Evolutionary conservation across 2,329 filamentous ascomycete genomes (phyloP).

Genomic region (Anisogramma anomala): DNA sequence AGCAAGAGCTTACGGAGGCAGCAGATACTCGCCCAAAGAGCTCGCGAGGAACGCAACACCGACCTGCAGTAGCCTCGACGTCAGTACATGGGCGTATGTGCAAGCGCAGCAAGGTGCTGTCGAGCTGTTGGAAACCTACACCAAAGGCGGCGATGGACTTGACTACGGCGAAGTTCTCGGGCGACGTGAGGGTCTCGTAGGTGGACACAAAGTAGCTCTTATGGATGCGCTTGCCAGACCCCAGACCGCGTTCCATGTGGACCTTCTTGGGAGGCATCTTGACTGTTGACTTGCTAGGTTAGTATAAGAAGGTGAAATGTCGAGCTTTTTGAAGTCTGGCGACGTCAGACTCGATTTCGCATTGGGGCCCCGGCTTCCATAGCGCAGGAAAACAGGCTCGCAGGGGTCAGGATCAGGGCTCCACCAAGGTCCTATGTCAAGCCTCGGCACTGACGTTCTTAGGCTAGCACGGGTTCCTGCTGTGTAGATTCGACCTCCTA

Average conservation of each 20-base stretch:
- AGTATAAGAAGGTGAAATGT: slow-evolving; percentile 15
- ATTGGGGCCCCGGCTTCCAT: neutral
- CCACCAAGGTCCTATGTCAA: too few species aligned
- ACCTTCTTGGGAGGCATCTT: slow-evolving; percentile 55
- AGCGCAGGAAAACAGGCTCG: too few species aligned
- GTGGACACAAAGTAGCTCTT: slow-evolving; percentile 41
- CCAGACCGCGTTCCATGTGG: slow-evolving; percentile 36
- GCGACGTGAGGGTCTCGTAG: slow-evolving; percentile 46
- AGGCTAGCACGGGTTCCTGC: too few species aligned
- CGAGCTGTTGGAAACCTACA: slow-evolving; percentile 29
- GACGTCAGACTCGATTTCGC: slow-evolving; percentile 13
- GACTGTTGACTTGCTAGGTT: slow-evolving; percentile 13
- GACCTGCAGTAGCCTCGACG: slow-evolving; percentile 26
- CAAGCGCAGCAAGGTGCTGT: neutral
- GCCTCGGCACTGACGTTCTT: too few species aligned
- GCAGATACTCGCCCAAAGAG: slow-evolving; percentile 45
- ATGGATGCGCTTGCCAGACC: slow-evolving; percentile 30
- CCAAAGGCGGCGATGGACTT: slow-evolving; percentile 50
- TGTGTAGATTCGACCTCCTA: too few species aligned
- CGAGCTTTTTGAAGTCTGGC: slow-evolving; percentile 4
- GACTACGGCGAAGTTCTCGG: slow-evolving; percentile 54
- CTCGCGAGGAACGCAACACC: slow-evolving; percentile 49
- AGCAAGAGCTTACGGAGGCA: slow-evolving; percentile 35
- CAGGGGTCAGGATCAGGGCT: neutral
- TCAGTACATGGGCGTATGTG: neutral